These are phyloP conservation scores for Cavenderia fasciculata DNA, from an alignment of 78 protist species.

Conservation along the genomic window DNA sequence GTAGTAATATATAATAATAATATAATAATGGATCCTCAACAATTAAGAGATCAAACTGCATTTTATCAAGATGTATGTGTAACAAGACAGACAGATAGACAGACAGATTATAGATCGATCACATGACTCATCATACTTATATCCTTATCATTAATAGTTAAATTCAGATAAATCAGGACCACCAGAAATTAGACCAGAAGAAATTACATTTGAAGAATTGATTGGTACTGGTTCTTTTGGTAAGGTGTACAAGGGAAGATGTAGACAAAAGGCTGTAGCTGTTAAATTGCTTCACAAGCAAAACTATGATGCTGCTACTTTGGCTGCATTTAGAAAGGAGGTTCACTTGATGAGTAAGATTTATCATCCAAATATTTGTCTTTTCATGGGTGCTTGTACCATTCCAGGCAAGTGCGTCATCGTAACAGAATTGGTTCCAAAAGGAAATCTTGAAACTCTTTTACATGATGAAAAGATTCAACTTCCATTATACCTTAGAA, in stretches of 20 bases:
- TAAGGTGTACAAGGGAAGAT: slow-evolving; percentile 76
- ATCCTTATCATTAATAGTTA: neutral
- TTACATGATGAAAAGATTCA: slow-evolving; percentile 77
- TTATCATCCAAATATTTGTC: slow-evolving; percentile 83
- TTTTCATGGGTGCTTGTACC: slow-evolving; percentile 85
- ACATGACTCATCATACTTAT: neutral
- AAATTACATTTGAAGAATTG: slow-evolving; percentile 72
- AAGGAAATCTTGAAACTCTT: slow-evolving; percentile 79
- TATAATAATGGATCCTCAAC: no score
- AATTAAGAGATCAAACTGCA: no score
- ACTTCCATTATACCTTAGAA: slow-evolving; percentile 75
- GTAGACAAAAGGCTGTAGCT: slow-evolving; percentile 84
- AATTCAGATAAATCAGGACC: slow-evolving; percentile 78
- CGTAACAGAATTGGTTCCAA: slow-evolving; percentile 78
- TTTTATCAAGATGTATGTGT: no score
- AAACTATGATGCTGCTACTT: slow-evolving; percentile 77
- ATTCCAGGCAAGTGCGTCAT: slow-evolving; percentile 82
- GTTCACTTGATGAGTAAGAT: slow-evolving; percentile 78
- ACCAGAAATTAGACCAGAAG: slow-evolving; percentile 86
- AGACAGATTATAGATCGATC: no score
- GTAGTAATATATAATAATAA: no score
- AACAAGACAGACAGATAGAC: no score
- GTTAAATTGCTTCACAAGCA: slow-evolving; percentile 80
- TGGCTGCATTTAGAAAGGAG: slow-evolving; percentile 79
- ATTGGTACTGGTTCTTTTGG: slow-evolving; percentile 85